Evolutionary conservation across 176 grass and related monocot genomes (phyloP).

Genomic region (Aegilops tauschii): DNA sequence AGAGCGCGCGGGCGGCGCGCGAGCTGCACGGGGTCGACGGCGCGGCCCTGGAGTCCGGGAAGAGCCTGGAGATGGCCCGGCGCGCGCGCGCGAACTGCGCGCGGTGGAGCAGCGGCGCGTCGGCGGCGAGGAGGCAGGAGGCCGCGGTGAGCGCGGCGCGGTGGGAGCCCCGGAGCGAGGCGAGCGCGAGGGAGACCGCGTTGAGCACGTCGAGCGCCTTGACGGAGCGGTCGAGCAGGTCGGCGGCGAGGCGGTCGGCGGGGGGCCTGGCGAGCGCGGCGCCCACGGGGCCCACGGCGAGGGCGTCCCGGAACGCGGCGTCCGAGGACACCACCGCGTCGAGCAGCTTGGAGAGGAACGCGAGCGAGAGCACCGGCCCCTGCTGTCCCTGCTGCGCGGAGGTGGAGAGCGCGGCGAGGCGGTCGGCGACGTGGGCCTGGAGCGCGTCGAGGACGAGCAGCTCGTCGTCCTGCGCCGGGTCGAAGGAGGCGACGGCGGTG

Average conservation of each 20-base stretch:
- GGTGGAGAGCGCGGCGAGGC: constrained; percentile 41
- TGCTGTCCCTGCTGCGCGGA: too few species aligned
- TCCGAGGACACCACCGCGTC: constrained; percentile 62
- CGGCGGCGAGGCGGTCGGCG: constrained; percentile 58
- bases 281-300: constrained; percentile 36
- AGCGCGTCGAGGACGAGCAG: constrained; percentile 56
- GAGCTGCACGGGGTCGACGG: neutral
- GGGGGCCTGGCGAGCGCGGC: constrained; percentile 45
- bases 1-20: constrained; percentile 38
- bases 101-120: constrained; percentile 4
- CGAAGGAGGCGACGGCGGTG: constrained; percentile 62
- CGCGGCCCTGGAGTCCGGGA: neutral
- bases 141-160: constrained; percentile 71
- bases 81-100: constrained; percentile 71
- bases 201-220: constrained; percentile 91
- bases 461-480: constrained; percentile 63
- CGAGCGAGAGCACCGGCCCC: constrained; percentile 40
- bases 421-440: constrained; percentile 69
- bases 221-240: constrained; percentile 76
- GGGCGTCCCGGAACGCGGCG: constrained; percentile 52
- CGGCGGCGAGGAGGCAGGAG: constrained; percentile 44
- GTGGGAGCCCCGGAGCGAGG: constrained; percentile 62
- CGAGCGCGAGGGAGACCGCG: constrained; percentile 61
- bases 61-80: constrained; percentile 62
- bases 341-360: constrained; percentile 83